Conservation (phyloP, 2,329 filamentous ascomycete genomes). For the Apiospora sp. region DNA sequence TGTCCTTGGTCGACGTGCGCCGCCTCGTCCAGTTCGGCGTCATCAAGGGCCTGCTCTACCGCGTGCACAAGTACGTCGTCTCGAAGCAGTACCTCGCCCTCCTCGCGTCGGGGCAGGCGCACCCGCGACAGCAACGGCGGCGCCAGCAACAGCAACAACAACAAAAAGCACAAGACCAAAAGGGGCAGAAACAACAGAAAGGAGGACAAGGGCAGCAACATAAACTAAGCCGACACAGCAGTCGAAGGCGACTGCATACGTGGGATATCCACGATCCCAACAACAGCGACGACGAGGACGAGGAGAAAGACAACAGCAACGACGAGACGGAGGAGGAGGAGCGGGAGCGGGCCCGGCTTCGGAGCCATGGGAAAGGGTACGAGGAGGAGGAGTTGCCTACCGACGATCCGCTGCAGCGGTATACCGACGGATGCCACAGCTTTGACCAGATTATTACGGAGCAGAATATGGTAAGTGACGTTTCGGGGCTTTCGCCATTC, state of each 20-base stretch:
- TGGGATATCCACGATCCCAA: slow-evolving; percentile 7
- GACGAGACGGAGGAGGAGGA: slow-evolving; percentile 38
- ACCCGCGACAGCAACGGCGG: slow-evolving; percentile 35
- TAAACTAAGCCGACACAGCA: neutral
- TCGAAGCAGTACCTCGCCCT: slow-evolving; percentile 67
- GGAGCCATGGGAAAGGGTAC: slow-evolving; percentile 49
- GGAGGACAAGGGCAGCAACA: slow-evolving; percentile 26
- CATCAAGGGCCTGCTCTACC: slow-evolving; percentile 93
- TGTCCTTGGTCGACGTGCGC: slow-evolving; percentile 84
- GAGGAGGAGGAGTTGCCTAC: slow-evolving; percentile 27
- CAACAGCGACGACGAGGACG: slow-evolving; percentile 2
- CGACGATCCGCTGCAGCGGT: slow-evolving; percentile 66
- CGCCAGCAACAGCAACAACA: neutral
- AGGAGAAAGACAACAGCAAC: neutral
- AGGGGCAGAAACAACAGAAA: slow-evolving; percentile 32
- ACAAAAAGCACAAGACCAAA: slow-evolving; percentile 23
- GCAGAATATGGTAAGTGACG: slow-evolving; percentile 58
- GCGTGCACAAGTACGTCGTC: slow-evolving; percentile 90
- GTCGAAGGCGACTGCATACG: neutral
- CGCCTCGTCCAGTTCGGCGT: slow-evolving; percentile 95
- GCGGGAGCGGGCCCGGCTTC: slow-evolving; percentile 21
- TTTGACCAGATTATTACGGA: slow-evolving; percentile 87
- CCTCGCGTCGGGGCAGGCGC: slow-evolving; percentile 62
- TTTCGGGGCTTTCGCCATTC: no score
- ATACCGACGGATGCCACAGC: slow-evolving; percentile 76